These are phyloP conservation scores for Pilaira anomala DNA, from an alignment of 192 early-diverging fungal species.

Conservation along the genomic window DNA sequence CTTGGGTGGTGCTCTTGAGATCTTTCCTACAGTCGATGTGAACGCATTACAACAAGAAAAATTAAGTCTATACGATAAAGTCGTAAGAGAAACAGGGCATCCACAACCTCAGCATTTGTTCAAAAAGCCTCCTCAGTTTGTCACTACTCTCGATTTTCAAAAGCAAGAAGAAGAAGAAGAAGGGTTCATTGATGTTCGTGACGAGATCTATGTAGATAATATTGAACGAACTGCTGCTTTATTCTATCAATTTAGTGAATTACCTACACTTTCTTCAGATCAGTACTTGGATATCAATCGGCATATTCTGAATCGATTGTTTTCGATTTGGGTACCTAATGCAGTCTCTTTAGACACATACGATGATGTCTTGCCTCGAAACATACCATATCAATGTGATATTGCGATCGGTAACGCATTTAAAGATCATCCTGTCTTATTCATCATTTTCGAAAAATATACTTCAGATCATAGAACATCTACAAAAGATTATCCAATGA, in stretches of 20 bases:
- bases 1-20: constrained; percentile 13
- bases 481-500: neutral
- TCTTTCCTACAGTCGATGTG: constrained; percentile 19
- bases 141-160: constrained; percentile 9
- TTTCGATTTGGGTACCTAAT: constrained; percentile 20
- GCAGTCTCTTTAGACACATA: constrained; percentile 22
- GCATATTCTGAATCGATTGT: constrained; percentile 4
- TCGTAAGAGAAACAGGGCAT: neutral
- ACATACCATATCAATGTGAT: constrained; percentile 26
- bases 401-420: constrained; percentile 31
- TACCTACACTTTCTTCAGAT: neutral
- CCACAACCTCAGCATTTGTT: neutral
- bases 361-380: constrained; percentile 27
- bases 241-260: constrained; percentile 7
- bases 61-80: constrained; percentile 16
- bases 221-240: constrained; percentile 24
- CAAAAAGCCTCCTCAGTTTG: constrained; percentile 19
- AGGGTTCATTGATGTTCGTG: constrained; percentile 16
- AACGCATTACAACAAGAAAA: constrained; percentile 19
- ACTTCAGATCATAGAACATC: neutral
- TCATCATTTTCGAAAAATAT: constrained; percentile 20
- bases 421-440: constrained; percentile 32
- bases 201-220: constrained; percentile 33
- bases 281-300: constrained; percentile 1
- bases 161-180: constrained; percentile 16